These are phyloP conservation scores for Magnaporthiopsis poae DNA, from an alignment of 2,329 filamentous ascomycete species.

Conservation along the genomic window DNA sequence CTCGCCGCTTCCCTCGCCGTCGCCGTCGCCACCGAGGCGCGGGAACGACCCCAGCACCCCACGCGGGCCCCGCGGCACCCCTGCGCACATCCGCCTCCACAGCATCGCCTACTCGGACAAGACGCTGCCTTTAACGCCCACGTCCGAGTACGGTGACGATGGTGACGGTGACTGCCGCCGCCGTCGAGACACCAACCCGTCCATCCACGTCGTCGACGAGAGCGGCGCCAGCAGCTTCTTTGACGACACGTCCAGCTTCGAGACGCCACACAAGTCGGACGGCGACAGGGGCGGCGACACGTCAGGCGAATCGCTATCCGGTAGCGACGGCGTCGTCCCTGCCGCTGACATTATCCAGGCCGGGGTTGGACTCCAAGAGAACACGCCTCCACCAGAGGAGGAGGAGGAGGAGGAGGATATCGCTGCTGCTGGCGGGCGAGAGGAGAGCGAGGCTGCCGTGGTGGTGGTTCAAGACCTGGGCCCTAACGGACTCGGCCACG, in stretches of 20 bases:
- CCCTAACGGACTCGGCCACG: neutral
- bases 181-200: constrained; percentile 12
- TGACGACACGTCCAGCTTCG: constrained; percentile 7
- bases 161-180: constrained; percentile 10
- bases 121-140: constrained; percentile 23
- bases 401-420: neutral
- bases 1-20: constrained; percentile 6
- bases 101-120: constrained; percentile 20
- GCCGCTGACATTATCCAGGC: neutral
- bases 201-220: constrained; percentile 13
- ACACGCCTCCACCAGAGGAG: neutral
- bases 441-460: neutral
- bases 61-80: constrained; percentile 1
- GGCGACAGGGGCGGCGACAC: constrained; percentile 1
- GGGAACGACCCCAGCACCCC: neutral
- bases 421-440: neutral
- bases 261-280: neutral
- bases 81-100: constrained; percentile 4
- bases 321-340: neutral
- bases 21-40: constrained; percentile 6
- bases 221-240: constrained; percentile 9
- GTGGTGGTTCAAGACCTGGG: neutral
- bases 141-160: constrained; percentile 18
- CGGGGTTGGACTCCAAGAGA: neutral
- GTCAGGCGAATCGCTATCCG: neutral